Base-by-base conservation (phyloP, 192 early-diverging fungal species). In the Globomyces pollinis-pini region DNA sequence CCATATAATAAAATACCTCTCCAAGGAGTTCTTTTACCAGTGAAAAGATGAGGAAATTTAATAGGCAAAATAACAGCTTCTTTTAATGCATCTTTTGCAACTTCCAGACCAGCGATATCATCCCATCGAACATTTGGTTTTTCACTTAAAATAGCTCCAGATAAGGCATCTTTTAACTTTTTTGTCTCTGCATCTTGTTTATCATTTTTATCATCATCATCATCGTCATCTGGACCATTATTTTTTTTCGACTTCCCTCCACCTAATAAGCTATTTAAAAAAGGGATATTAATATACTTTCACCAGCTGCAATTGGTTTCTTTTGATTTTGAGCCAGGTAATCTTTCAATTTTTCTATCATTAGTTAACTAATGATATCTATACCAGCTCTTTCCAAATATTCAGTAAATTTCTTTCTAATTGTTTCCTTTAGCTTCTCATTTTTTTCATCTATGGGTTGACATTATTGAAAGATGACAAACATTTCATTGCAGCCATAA, bases 51-150 rank as follows among this genome's bases (percentile, higher is more conserved):
- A 24, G 96, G 96, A 61, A 97, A 97, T 66, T 91, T 93, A 52
- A 97, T 93, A 2, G 96, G 96, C 50, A 99, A 70, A 65, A 99
- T 99, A 9, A 99, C 96, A 1, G 96, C 96, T 73, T 99, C 94
- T 70, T 99, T 96, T 32, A 99, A 73, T 18, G 93, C 87, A 66
- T 94, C 92, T 72, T 97, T 99, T 32, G 93, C 93, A 3, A 77
- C 85, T 44, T 97, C 93, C 69, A 99, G 69, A 34, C 94, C 96
- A 13, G 96, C 96, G 20, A 98, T 90, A 67, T 98, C 96, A 4
- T 90, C 86, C 96, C 96, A 98, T 52, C 81, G 86, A 34, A 98
- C 86, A 67, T 97, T 95, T 30, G 96, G 94, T 59, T 94, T 98
- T 63, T 98, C 94, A 55, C 83, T 86, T 59, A 98, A 65, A 62